A percentile compares a stretch with the other conserved stretches of the same genome.
These are phyloP conservation scores for Geopyxis carbonaria DNA, from an alignment of 495 filamentous ascomycete species.

Conservation along the genomic window DNA sequence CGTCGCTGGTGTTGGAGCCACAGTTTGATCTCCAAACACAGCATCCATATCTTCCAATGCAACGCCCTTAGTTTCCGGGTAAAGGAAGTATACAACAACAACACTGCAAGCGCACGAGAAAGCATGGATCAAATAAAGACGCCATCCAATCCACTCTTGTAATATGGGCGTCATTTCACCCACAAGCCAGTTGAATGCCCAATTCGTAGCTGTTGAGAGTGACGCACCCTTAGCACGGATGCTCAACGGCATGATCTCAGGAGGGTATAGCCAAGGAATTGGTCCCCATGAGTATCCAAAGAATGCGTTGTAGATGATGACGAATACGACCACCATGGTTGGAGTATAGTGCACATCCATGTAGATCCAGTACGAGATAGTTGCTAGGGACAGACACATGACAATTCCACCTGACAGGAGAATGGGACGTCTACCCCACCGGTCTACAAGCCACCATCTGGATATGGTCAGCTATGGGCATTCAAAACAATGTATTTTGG, in stretches of 20 bases:
- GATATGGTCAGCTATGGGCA: no score
- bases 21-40: slow-evolving; percentile 25
- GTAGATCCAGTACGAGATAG: slow-evolving; percentile 90
- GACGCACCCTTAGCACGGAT: slow-evolving; percentile 96
- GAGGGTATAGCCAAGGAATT: slow-evolving; percentile 94
- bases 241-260: slow-evolving; percentile 90
- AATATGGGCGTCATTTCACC: slow-evolving; percentile 86
- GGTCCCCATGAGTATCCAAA: slow-evolving; percentile 99
- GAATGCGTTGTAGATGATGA: slow-evolving; percentile 96
- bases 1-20: slow-evolving; percentile 18
- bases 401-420: slow-evolving; percentile 77
- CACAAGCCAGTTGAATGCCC: slow-evolving; percentile 97
- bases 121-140: slow-evolving; percentile 83
- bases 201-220: slow-evolving; percentile 89
- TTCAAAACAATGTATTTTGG: no score
- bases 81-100: slow-evolving; percentile 90
- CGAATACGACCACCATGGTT: slow-evolving; percentile 72
- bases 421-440: slow-evolving; percentile 78
- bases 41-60: slow-evolving; percentile 77
- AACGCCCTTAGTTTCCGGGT: slow-evolving; percentile 89
- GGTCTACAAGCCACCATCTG: slow-evolving; percentile 94
- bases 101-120: slow-evolving; percentile 96
- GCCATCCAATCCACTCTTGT: slow-evolving; percentile 80
- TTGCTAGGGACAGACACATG: slow-evolving; percentile 79
- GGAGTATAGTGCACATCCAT: slow-evolving; percentile 63